Percentiles rank a stretch among this genome's conserved stretches.
phyloP scores from a whole-genome alignment of 345 rosid genomes.

The Passiflora organensis region DNA sequence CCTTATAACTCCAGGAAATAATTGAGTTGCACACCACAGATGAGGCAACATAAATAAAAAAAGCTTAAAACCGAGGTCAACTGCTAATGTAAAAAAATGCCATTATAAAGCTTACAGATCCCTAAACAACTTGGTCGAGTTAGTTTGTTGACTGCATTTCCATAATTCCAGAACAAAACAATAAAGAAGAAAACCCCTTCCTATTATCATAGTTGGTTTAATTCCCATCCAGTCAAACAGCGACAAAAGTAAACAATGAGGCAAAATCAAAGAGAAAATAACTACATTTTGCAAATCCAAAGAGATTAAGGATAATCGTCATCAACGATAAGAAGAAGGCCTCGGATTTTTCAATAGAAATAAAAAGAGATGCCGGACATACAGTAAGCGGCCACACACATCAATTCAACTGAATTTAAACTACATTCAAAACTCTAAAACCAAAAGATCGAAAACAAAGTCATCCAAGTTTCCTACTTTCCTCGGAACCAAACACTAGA shows the following conservation, averaged over 20 bases:
- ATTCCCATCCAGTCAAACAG: not conserved
- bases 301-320: not conserved
- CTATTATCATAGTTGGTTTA: too few species aligned
- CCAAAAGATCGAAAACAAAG: not conserved
- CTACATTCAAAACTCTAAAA: not conserved
- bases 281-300: not conserved
- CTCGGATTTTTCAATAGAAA: too few species aligned
- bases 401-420: slow-evolving; percentile 1
- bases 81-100: not conserved
- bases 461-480: too few species aligned
- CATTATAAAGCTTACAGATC: not conserved
- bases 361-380: not conserved
- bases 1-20: too few species aligned
- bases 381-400: not conserved
- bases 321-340: too few species aligned
- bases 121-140: not conserved
- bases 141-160: not conserved
- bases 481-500: too few species aligned
- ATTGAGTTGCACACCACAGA: not conserved
- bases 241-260: too few species aligned
- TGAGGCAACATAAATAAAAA: not conserved
- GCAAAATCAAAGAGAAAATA: too few species aligned
- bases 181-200: too few species aligned
- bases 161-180: too few species aligned
- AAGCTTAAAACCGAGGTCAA: not conserved